These are phyloP conservation scores for Tribonema minus DNA, from an alignment of 108 stramenopile species.

Conservation along the genomic window DNA sequence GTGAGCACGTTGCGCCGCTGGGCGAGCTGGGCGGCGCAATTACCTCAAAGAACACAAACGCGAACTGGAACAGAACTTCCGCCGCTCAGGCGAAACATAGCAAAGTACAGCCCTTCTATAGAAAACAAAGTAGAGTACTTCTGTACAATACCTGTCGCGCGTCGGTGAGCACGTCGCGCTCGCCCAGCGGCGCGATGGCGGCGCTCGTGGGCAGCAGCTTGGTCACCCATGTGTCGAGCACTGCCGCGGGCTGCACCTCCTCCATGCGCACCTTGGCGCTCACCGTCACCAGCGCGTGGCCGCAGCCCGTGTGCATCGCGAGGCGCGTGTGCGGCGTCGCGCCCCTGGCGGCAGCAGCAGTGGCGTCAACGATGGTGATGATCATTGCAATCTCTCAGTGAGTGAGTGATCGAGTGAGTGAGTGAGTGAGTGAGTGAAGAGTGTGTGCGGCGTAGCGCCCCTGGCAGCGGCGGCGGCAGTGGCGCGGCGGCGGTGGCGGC, in stretches of 20 bases:
- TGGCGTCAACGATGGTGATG: neutral
- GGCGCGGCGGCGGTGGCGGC: neutral
- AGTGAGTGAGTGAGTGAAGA: neutral
- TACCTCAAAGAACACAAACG: too few relatives aligned
- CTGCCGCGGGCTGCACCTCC: slow-evolving; percentile 56
- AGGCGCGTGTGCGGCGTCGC: neutral
- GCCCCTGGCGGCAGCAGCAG: neutral
- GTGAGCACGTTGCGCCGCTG: too few relatives aligned
- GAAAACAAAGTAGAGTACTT: too few relatives aligned
- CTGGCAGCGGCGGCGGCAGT: neutral
- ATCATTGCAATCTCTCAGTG: neutral
- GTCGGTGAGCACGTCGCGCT: slow-evolving; percentile 58
- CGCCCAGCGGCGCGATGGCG: slow-evolving; percentile 48
- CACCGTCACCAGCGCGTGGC: slow-evolving; percentile 41
- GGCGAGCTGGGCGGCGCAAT: too few relatives aligned
- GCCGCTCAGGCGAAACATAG: too few relatives aligned
- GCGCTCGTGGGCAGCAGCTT: slow-evolving; percentile 52
- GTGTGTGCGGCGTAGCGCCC: neutral
- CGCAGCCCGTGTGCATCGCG: neutral
- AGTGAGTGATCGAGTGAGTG: neutral
- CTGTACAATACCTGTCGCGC: too few relatives aligned
- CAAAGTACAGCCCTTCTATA: too few relatives aligned
- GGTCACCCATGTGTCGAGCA: slow-evolving; percentile 57
- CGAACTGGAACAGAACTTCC: too few relatives aligned
- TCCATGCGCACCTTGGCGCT: slow-evolving; percentile 51